These are phyloP conservation scores for Xylariaceae sp. DNA, from an alignment of 2,329 filamentous ascomycete species.

Conservation along the genomic window DNA sequence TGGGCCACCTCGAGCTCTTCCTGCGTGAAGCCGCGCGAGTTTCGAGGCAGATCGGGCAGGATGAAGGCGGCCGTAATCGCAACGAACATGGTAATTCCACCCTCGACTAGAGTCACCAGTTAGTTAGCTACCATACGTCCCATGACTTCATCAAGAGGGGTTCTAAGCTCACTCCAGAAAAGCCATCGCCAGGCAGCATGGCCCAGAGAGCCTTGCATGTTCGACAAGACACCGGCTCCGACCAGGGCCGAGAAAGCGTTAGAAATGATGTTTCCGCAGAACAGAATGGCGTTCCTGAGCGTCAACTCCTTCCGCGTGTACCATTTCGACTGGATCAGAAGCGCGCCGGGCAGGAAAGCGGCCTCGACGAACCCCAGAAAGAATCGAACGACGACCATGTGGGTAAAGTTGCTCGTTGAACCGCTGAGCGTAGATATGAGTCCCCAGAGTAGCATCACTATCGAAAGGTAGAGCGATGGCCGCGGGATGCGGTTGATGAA, in stretches of 20 bases:
- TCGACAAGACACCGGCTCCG: constrained; percentile 60
- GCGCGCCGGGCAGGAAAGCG: constrained; percentile 65
- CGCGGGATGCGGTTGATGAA: constrained; percentile 57
- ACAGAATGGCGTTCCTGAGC: constrained; percentile 58
- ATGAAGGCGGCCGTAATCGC: constrained; percentile 52
- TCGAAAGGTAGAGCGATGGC: constrained; percentile 54
- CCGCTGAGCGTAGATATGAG: constrained; percentile 61
- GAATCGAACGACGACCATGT: constrained; percentile 60
- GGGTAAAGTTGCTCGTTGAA: constrained; percentile 52
- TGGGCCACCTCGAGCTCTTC: constrained; percentile 60
- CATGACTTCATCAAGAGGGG: not conserved
- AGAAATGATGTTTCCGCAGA: constrained; percentile 62
- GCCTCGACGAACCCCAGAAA: constrained; percentile 66
- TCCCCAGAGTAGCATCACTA: constrained; percentile 62
- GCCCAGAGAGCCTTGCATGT: constrained; percentile 58
- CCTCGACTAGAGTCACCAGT: constrained; percentile 52
- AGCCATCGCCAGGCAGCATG: constrained; percentile 64
- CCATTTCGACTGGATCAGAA: constrained; percentile 67
- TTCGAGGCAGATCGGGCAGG: constrained; percentile 58
- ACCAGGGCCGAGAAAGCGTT: constrained; percentile 63
- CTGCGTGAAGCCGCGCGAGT: constrained; percentile 60
- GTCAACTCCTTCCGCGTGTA: constrained; percentile 64
- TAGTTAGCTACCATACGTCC: constrained; percentile 41
- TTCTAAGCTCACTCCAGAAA: constrained; percentile 47
- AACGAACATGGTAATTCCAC: constrained; percentile 52